Evolutionary conservation across 306 rosid genomes (phyloP).

Genomic region (Sicyos baderoa): DNA sequence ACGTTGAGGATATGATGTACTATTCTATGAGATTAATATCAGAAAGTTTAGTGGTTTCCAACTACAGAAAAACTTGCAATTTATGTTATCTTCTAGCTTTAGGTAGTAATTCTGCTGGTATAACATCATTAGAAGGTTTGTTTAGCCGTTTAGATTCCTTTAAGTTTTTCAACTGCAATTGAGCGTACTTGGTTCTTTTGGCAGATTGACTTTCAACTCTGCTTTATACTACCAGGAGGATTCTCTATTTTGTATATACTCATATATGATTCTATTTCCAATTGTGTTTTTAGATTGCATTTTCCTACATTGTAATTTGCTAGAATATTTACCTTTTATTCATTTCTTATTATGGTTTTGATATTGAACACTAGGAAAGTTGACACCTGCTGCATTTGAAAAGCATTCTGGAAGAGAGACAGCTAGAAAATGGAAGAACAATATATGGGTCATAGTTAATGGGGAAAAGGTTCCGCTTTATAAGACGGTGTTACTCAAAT

Average conservation of each 20-base stretch:
- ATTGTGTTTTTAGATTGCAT: background rate
- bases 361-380: constrained; percentile 45
- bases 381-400: constrained; percentile 93
- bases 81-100: background rate
- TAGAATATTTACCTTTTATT: background rate
- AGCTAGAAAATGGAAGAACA: constrained; percentile 96
- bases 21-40: background rate
- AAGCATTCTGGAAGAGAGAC: constrained; percentile 98
- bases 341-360: constrained; percentile 11
- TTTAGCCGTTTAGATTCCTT: background rate
- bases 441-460: constrained; percentile 77
- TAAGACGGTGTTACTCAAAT: constrained; percentile 85
- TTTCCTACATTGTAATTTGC: background rate
- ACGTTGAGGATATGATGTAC: background rate
- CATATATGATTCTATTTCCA: background rate
- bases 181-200: background rate
- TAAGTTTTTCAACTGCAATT: background rate
- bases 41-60: background rate
- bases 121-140: background rate
- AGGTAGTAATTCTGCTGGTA: background rate
- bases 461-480: constrained; percentile 84
- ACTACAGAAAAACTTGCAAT: background rate
- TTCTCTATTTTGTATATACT: background rate
- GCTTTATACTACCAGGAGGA: background rate
- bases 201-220: background rate